Percentiles rank a stretch among this genome's conserved stretches.
Conservation (phyloP, 2,329 filamentous ascomycete species). For the Metarhizium humberi region DNA sequence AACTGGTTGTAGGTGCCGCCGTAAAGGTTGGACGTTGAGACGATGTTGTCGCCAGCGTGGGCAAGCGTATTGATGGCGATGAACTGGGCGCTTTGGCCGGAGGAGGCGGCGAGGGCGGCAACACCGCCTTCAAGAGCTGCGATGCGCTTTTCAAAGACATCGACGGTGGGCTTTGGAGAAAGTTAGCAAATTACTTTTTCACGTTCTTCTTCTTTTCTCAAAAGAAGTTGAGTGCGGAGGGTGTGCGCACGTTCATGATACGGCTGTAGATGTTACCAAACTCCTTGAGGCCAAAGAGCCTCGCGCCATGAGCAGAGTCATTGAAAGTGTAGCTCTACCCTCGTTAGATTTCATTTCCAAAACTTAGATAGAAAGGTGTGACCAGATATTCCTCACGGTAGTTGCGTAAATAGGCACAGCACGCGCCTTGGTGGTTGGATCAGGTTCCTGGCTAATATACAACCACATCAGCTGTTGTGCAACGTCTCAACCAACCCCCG, state of each 20-base stretch:
- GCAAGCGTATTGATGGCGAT: conserved; percentile 81
- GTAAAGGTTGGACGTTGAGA: conserved; percentile 84
- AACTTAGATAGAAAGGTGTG: neutral
- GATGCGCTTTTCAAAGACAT: conserved; percentile 93
- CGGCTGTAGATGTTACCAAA: conserved; percentile 97
- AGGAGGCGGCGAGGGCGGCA: conserved; percentile 74
- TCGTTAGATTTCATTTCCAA: neutral
- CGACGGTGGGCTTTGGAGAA: conserved; percentile 64
- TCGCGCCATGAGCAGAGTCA: conserved; percentile 89
- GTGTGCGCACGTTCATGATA: conserved; percentile 70
- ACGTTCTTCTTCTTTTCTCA: neutral
- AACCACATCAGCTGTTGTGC: neutral
- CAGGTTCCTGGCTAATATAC: conserved; percentile 59
- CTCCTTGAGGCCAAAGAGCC: conserved; percentile 94
- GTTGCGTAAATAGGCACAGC: conserved; percentile 96
- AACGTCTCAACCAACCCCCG: neutral
- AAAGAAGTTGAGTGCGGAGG: neutral
- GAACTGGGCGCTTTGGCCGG: conserved; percentile 87
- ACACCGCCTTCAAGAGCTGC: conserved; percentile 92
- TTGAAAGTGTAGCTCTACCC: conserved; percentile 80
- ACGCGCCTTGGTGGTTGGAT: conserved; percentile 73
- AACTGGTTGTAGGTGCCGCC: conserved; percentile 97
- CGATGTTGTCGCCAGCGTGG: conserved; percentile 82
- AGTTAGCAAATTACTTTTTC: neutral
- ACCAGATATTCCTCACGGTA: conserved; percentile 35